Percentiles rank a stretch among this genome's conserved stretches.
Evolutionary conservation across 805 yeast species (phyloP).

Genomic region (Metschnikowia santaceciliae): DNA sequence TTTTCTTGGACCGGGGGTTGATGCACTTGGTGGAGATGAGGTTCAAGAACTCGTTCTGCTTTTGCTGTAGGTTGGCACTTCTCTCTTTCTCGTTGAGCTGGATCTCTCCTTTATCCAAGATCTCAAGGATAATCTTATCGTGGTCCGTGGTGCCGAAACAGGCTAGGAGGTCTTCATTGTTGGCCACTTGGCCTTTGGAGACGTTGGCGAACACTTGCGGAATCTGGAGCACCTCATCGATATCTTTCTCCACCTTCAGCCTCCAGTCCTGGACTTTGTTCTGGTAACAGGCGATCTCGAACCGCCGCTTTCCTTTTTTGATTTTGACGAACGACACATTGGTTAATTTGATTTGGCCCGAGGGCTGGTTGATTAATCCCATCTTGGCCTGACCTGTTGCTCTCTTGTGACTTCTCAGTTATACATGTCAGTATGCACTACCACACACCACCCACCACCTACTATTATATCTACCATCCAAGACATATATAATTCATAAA

Average conservation of each 20-base stretch:
- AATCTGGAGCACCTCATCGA: constrained; percentile 93
- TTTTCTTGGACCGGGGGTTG: constrained; percentile 81
- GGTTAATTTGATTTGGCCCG: constrained; percentile 82
- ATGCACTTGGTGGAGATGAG: constrained; percentile 86
- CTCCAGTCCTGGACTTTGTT: constrained; percentile 97
- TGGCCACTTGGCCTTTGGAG: constrained; percentile 90
- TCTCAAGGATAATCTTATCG: constrained; percentile 73
- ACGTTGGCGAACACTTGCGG: constrained; percentile 93
- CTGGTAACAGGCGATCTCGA: constrained; percentile 94
- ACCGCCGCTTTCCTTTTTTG: constrained; percentile 86
- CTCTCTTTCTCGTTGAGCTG: constrained; percentile 94
- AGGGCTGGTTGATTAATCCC: constrained; percentile 76
- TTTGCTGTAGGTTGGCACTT: constrained; percentile 64
- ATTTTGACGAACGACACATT: constrained; percentile 90
- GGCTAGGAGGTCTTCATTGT: constrained; percentile 72
- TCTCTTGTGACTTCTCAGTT: not conserved
- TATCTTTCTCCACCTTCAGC: constrained; percentile 79
- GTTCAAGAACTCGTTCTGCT: constrained; percentile 76
- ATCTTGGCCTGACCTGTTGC: constrained; percentile 15
- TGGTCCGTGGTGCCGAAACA: constrained; percentile 74
- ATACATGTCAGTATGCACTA: not conserved
- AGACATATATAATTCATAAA: too few relatives aligned
- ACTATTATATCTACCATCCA: too few relatives aligned
- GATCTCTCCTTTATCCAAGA: constrained; percentile 86
- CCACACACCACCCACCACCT: not conserved